These are phyloP conservation scores for Lenzites betulinus DNA, from an alignment of 768 basidiomycete genomes.

Conservation along the genomic window DNA sequence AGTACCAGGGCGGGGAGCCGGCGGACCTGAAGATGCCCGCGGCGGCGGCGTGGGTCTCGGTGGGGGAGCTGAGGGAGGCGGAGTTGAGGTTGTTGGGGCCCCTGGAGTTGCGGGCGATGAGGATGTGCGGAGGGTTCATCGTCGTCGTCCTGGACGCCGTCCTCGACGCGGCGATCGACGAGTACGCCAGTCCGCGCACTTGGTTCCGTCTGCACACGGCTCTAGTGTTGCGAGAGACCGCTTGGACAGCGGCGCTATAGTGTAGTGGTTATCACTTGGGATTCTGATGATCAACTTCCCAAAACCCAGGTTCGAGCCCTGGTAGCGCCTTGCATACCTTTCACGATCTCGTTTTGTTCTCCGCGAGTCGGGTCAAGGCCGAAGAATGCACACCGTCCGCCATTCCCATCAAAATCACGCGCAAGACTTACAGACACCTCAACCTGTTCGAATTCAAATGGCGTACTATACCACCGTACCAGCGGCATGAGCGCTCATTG, in stretches of 20 bases:
- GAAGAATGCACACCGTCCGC: no score
- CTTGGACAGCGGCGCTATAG: conserved; percentile 38
- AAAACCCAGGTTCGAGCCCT: conserved; percentile 51
- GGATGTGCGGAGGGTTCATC: conserved; percentile 83
- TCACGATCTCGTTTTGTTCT: no score
- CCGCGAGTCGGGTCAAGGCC: no score
- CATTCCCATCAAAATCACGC: no score
- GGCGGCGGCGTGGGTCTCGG: conserved; percentile 86
- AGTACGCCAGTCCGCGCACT: no score
- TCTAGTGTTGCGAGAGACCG: no score
- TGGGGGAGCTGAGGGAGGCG: conserved; percentile 80
- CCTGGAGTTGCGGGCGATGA: conserved; percentile 84
- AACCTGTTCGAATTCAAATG: no score
- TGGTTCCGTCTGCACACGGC: no score
- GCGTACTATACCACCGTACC: no score
- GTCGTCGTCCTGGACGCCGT: conserved; percentile 42
- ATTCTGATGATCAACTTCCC: conserved; percentile 40
- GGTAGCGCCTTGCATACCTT: conserved; percentile 38
- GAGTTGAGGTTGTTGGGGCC: conserved; percentile 75
- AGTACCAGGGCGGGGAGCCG: conserved; percentile 76
- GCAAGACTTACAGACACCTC: no score
- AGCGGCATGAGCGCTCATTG: no score
- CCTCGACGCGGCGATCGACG: neutral
- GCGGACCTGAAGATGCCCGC: conserved; percentile 82
- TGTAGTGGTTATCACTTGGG: conserved; percentile 46